A percentile compares a stretch with the other conserved stretches of the same genome.
These are phyloP conservation scores for Tirmania nivea DNA, from an alignment of 495 filamentous ascomycete genomes.

Conservation along the genomic window DNA sequence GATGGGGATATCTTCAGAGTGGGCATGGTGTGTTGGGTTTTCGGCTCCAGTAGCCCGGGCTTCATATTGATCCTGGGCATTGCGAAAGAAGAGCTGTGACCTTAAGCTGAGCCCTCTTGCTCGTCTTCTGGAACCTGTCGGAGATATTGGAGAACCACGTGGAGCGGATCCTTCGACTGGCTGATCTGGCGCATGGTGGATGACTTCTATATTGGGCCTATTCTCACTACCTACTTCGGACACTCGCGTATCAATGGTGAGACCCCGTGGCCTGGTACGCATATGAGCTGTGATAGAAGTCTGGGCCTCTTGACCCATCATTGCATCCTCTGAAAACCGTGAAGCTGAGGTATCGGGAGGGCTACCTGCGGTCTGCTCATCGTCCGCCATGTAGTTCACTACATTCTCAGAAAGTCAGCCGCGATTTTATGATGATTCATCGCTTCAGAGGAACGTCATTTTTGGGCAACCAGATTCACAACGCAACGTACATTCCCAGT, in stretches of 20 bases:
- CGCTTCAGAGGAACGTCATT: too few relatives aligned
- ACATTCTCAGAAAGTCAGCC: too few relatives aligned
- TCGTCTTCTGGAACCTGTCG: constrained; percentile 5
- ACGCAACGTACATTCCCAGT: too few relatives aligned
- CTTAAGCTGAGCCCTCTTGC: background rate
- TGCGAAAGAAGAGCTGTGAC: background rate
- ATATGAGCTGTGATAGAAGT: too few relatives aligned
- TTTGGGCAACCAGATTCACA: too few relatives aligned
- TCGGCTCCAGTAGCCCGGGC: background rate
- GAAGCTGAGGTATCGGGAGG: too few relatives aligned
- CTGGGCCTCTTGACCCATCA: too few relatives aligned
- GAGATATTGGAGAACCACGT: background rate
- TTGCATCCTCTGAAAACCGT: too few relatives aligned
- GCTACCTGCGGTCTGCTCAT: too few relatives aligned
- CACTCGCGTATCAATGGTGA: background rate
- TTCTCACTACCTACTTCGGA: background rate
- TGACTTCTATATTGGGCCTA: background rate
- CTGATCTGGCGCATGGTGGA: background rate
- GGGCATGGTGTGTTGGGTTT: background rate
- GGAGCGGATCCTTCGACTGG: background rate
- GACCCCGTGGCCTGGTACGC: background rate
- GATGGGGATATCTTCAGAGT: background rate
- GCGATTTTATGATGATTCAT: too few relatives aligned
- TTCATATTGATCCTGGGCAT: background rate
- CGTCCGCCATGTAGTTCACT: too few relatives aligned